A percentile compares a stretch with the other conserved stretches of the same genome.
These are phyloP conservation scores for Mucor circinelloides DNA, from an alignment of 371 early-diverging fungal genomes.

Conservation along the genomic window DNA sequence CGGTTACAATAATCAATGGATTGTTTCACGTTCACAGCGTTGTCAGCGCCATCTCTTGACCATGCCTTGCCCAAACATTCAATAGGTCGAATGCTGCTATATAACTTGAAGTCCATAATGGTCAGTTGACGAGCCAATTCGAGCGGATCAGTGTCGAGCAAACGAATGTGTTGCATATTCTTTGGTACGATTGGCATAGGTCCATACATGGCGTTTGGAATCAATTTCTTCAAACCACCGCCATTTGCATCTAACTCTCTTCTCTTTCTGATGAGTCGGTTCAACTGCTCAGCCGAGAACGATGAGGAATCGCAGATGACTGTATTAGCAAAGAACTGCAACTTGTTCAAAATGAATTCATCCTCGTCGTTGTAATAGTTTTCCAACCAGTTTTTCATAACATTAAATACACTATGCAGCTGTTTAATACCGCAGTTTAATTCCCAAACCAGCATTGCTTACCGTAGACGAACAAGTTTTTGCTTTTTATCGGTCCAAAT, in stretches of 20 bases:
- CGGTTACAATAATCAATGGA: constrained; percentile 73
- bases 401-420: constrained; percentile 69
- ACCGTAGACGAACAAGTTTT: constrained; percentile 81
- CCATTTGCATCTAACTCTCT: constrained; percentile 57
- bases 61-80: constrained; percentile 93
- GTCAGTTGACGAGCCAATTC: constrained; percentile 95
- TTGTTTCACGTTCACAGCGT: constrained; percentile 72
- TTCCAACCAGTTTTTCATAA: constrained; percentile 91
- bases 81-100: constrained; percentile 78
- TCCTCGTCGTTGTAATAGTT: constrained; percentile 81
- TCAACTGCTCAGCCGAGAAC: constrained; percentile 71
- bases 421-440: neutral
- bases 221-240: constrained; percentile 60
- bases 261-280: constrained; percentile 70
- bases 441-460: too few relatives aligned
- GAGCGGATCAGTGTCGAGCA: constrained; percentile 87
- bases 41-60: constrained; percentile 70
- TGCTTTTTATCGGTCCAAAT: constrained; percentile 87
- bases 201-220: constrained; percentile 47
- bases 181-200: constrained; percentile 70
- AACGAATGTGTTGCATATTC: constrained; percentile 60
- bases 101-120: constrained; percentile 80
- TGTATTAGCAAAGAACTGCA: constrained; percentile 80
- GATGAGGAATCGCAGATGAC: constrained; percentile 74
- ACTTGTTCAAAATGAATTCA: constrained; percentile 63